A percentile compares a stretch with the other conserved stretches of the same genome.
Evolutionary conservation across 108 stramenopile species (phyloP).

Genomic region (Skeletonema grethae): DNA sequence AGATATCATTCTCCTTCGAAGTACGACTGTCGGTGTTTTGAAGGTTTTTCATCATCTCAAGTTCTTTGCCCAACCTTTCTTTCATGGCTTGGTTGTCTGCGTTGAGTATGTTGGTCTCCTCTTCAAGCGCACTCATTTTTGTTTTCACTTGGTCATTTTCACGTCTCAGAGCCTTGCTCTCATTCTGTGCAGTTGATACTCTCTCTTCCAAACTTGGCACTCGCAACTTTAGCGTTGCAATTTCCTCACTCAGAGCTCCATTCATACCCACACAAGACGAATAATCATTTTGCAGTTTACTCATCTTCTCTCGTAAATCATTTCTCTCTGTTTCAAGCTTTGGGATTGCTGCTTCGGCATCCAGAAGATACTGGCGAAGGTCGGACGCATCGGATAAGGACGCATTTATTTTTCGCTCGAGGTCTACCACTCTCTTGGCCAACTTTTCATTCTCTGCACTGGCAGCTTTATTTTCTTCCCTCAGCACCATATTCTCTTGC

Average conservation of each 20-base stretch:
- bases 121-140: conserved; percentile 1
- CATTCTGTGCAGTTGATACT: conserved; percentile 23
- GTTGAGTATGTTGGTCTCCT: conserved; percentile 12
- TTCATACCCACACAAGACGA: not conserved
- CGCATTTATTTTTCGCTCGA: conserved; percentile 23
- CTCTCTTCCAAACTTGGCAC: conserved; percentile 25
- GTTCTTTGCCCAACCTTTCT: conserved; percentile 20
- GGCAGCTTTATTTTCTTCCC: conserved; percentile 24
- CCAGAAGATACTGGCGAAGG: conserved; percentile 1
- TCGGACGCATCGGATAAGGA: conserved; percentile 8
- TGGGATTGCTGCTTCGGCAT: conserved; percentile 14
- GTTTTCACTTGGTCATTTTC: conserved; percentile 22
- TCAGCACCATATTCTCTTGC: conserved; percentile 24
- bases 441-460: conserved; percentile 30
- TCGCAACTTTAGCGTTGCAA: conserved; percentile 23
- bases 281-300: conserved; percentile 4
- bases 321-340: conserved; percentile 14
- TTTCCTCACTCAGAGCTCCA: conserved; percentile 6
- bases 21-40: conserved; percentile 5
- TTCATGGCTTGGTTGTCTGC: conserved; percentile 19
- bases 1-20: conserved; percentile 28
- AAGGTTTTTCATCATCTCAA: conserved; percentile 7
- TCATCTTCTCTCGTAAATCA: conserved; percentile 10
- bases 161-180: conserved; percentile 18
- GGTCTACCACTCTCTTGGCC: conserved; percentile 30